Base-by-base conservation (phyloP, 2,329 filamentous ascomycete species). In the Ophiostoma perfectum region DNA sequence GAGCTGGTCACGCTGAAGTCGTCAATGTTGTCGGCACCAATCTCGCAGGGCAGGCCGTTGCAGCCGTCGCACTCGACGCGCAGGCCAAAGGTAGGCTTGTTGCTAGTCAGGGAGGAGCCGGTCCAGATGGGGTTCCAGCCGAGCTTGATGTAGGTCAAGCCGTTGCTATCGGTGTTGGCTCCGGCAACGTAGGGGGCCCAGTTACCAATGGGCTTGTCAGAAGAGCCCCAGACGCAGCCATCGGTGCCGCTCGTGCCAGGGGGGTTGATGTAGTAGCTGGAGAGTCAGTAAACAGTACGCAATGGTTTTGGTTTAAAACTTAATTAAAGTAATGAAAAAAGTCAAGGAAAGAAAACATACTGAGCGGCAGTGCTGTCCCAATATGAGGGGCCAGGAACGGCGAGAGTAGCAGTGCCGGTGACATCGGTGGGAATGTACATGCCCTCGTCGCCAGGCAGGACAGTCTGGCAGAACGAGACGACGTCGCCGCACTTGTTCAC, bases 401-500 rank as follows among this genome's bases (percentile, higher is more conserved):
- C 90, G 67, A 94, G 80, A 42, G 82, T 83, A n/a, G 81, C 80
- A 9, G 76, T 77, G 71, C 81, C 79, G 36, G 81, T 75, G 64
- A 93, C 87, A 71, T 87, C 78, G n/a, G 90, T 93, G 16, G 90
- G 90, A 74, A 93, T 93, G 73, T 93, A 81, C 90, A 93, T 93
- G 70, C 88, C 88, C 79, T 93, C 90, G 74, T 92, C 89, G 65
- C 90, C 90, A 18, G 90, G 90, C 70, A 93, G 78, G 14, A 92
- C 88, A 4, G 90, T 93, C 78, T 93, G 90, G 78, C 90, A 93
- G 78, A 90, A 91, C 2, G 90, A 86, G 67, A 92, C 84, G 14
- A 82, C 75, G 47, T 81, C 79, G 62, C 85, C 83, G 71, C 84
- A 85, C 73, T 88, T 87, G 80, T 92, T 93, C 70, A 87, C 81